Evolutionary conservation across 371 early-diverging fungal genomes (phyloP).

Genomic region (Globomyces sp.): DNA sequence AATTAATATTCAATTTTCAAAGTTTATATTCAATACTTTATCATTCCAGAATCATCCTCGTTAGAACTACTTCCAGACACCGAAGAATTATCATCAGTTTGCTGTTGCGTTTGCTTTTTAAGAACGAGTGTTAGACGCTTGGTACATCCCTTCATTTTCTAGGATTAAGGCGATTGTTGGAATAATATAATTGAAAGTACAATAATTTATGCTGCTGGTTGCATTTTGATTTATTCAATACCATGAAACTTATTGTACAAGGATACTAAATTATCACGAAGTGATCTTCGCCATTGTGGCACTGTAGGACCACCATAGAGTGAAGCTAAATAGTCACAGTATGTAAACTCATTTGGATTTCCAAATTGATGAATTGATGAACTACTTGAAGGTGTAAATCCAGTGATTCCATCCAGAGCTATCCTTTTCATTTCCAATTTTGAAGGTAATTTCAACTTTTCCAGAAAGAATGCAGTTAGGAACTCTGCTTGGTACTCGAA

Average conservation of each 20-base stretch:
- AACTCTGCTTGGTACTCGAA: slow-evolving; percentile 49
- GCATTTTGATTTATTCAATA: no score
- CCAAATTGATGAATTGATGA: slow-evolving; percentile 7
- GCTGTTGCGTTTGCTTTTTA: background rate
- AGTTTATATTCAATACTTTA: background rate
- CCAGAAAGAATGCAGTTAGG: background rate
- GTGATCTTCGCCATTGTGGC: slow-evolving; percentile 1
- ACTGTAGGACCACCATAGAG: background rate
- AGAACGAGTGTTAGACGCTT: background rate
- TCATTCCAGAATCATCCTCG: background rate
- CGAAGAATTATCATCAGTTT: background rate
- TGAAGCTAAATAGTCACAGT: slow-evolving; percentile 11
- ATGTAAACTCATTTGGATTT: background rate
- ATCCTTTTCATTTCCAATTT: background rate
- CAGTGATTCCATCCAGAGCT: background rate
- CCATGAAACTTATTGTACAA: no score
- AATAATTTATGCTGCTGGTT: no score
- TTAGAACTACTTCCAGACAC: background rate
- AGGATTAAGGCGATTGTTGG: no score
- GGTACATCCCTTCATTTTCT: no score
- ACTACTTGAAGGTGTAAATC: background rate
- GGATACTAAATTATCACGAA: background rate
- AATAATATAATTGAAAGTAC: no score
- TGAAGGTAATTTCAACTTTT: background rate
- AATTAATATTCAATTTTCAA: background rate